Base-by-base conservation (phyloP, 2,329 filamentous ascomycete species). In the Dothistroma pini region DNA sequence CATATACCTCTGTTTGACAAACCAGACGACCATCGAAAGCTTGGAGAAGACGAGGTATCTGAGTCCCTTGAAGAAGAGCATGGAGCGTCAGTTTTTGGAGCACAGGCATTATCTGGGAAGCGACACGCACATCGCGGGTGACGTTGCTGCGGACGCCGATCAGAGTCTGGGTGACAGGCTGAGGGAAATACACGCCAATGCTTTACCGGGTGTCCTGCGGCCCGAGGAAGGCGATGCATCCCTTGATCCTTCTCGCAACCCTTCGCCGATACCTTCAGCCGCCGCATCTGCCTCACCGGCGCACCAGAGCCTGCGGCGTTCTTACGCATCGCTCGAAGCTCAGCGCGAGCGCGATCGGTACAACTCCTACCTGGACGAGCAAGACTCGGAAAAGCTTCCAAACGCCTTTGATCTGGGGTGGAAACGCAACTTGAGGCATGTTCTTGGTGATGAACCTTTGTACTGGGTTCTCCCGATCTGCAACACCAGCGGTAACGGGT, bases 31-130 rank as follows among this genome's bases (percentile, higher is more conserved):
- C 2, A 97, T 99, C 61, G 95, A 99, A 75, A 96, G 89, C 70
- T 80, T 99, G 62, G 95, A 99, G 76, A 97, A 95, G 80, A 97
- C 93, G 1, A 85, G 95, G 58, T 99, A 99, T 76, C 83, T 96
- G 8, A 91, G 89, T 10, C 91, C 91, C 0, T 75, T 96, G 62
- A 84, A 89, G 59, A 86, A 86, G 72, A 84, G 84, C 54, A 83
- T 93, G 72, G 86, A 90, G 71, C 80, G 84, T 64, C 83, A 87
- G 58, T 83, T 86, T 67, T 63, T 65, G 34, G 60, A 62, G 4
- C 55, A 59, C 19, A 63, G 68, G 12, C 65, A 64, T 38, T 69
- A 69, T 86, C 4, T 86, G 84, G 54, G 82, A 81, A 50, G 60
- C 11, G 52, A 65, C n/a, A 50, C 47, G 9, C 31, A 34, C 32